Base-by-base conservation (phyloP, 768 basidiomycete species). In the Pholiota microspora region DNA sequence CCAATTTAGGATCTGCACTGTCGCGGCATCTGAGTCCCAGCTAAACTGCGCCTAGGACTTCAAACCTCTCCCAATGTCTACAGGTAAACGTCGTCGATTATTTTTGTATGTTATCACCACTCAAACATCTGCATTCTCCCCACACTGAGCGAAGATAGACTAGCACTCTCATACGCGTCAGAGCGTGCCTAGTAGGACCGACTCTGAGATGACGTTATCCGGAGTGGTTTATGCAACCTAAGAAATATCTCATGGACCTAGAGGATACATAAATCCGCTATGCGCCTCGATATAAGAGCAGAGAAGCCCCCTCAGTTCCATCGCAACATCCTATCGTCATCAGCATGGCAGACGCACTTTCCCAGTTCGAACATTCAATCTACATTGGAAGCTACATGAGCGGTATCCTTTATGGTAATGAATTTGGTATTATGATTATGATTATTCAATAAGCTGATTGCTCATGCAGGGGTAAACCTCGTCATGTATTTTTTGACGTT, bases 321-420 rank as follows among this genome's bases (percentile, higher is more conserved):
- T 57, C 25, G 27, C 38, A 51, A 23, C 40, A 15, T 51, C 29
- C 51, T 42, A 31, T 28, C 28, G 25, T 29, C 27, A 34, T 46
- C 57, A 49, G 23, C 51, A 63, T 63, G 62, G 51, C 59, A 28
- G 48, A 55, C 38, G 59, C 54, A 29, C 50, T 60, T 35, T 56
- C 55, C 4, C 31, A 54, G 55, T 70, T 70, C 53, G 65, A 70
- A 55, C 69, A 70, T 54, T 59, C 66, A 12, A 62, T 64, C 45
- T 70, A 67, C 54, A 66, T 70, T 35, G 69, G 69, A 29, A 68
- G 62, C 52, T 70, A 67, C 45, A 61, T 70, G 57, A 65, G 67
- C 29, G 69, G 64, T 13, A 70, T 70, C 47, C 64, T 69, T 34
- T 69, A 69, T 55, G 68, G 68, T 69, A 56, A n/a, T n/a, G n/a